Evolutionary conservation across 108 stramenopile genomes (phyloP).

Genomic region (Discostella pseudostelligera): DNA sequence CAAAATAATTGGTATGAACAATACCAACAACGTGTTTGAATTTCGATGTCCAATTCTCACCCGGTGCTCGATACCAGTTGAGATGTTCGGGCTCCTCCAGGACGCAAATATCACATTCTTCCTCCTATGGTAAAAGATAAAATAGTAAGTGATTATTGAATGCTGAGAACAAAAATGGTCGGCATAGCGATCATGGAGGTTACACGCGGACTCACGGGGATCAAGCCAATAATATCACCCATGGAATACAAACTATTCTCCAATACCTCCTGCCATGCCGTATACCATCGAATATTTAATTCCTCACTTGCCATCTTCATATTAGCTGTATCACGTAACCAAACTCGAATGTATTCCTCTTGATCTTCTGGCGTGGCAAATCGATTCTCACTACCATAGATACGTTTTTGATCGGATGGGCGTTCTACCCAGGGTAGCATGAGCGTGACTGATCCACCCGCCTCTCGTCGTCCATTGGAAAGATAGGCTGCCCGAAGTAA

Average conservation of each 20-base stretch:
- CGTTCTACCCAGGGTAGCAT: constrained; percentile 88
- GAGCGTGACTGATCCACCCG: constrained; percentile 72
- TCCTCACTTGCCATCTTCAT: constrained; percentile 41
- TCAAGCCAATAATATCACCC: constrained; percentile 70
- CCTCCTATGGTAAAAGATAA: constrained; percentile 22
- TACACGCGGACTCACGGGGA: constrained; percentile 53
- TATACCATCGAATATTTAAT: constrained; percentile 52
- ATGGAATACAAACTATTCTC: constrained; percentile 60
- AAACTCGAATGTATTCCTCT: constrained; percentile 66
- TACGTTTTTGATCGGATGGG: constrained; percentile 49
- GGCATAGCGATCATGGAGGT: too few relatives aligned
- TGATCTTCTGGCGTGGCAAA: constrained; percentile 74
- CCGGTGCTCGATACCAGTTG: constrained; percentile 80
- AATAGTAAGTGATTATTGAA: background rate
- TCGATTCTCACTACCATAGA: constrained; percentile 55
- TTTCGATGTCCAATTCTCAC: constrained; percentile 79
- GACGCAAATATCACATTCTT: constrained; percentile 84
- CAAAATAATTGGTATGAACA: constrained; percentile 91
- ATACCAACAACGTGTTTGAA: constrained; percentile 93
- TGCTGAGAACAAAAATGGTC: too few relatives aligned
- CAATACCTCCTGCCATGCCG: constrained; percentile 48
- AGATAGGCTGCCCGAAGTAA: constrained; percentile 85
- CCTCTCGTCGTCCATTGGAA: constrained; percentile 54
- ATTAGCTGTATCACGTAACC: constrained; percentile 51
- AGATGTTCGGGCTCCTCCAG: constrained; percentile 94